Evolutionary conservation across 805 yeast genomes (phyloP).

Genomic region (Metschnikowia noctiluminum): DNA sequence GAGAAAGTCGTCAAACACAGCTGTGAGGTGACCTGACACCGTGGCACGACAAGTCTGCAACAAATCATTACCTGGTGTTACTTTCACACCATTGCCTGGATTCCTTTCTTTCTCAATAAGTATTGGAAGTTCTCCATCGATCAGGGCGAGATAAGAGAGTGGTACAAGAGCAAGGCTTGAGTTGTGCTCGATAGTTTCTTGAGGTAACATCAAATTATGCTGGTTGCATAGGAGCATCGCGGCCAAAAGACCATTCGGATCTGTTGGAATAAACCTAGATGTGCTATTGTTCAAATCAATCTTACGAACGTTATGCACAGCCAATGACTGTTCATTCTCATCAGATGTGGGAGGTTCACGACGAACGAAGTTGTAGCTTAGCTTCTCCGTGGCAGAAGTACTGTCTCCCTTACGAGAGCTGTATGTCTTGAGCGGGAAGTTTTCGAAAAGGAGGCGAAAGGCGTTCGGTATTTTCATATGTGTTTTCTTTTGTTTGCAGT

Average conservation of each 20-base stretch:
- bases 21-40: neutral
- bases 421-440: slow-evolving; percentile 48
- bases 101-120: slow-evolving; percentile 44
- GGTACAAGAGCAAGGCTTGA: slow-evolving; percentile 35
- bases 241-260: slow-evolving; percentile 53
- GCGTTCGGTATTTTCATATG: slow-evolving; percentile 36
- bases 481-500: too few species aligned
- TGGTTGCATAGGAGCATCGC: slow-evolving; percentile 46
- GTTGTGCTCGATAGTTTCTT: slow-evolving; percentile 11
- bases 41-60: neutral
- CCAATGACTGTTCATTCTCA: slow-evolving; percentile 42
- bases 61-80: neutral
- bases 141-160: slow-evolving; percentile 48
- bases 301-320: slow-evolving; percentile 45
- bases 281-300: slow-evolving; percentile 19
- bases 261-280: slow-evolving; percentile 44
- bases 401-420: slow-evolving; percentile 9
- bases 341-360: neutral
- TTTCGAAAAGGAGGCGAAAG: slow-evolving; percentile 43
- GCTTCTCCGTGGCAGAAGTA: neutral
- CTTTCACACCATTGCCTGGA: neutral
- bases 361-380: neutral
- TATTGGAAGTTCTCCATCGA: slow-evolving; percentile 51
- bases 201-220: slow-evolving; percentile 43
- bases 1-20: slow-evolving; percentile 10